Base-by-base conservation (phyloP, 306 rosid species). In the Hylodesmum podocarpum region DNA sequence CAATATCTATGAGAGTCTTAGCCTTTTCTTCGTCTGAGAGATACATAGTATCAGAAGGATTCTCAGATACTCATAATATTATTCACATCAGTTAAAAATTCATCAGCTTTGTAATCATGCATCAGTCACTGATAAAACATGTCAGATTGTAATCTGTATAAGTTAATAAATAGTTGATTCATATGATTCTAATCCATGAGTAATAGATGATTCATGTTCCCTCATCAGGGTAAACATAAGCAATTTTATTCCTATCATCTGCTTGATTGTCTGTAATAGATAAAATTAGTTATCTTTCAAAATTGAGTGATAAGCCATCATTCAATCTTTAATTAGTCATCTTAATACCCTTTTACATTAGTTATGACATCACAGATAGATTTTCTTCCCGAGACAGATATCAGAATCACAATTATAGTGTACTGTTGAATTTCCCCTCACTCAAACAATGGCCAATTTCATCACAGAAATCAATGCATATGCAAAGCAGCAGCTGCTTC, bases 1-100 rank as follows among this genome's bases (percentile, higher is more conserved):
- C 7, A 41, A 63, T 51, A 70, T 14, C 43, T 54, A 24, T 12
- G 53, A 27, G 43, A 21, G 27, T 25, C 55, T 21, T 11, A 43
- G 57, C 14, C 59, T 81, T 55, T 67, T 49, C 70, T 68, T 75
- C 15, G 33, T 75, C 29, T 36, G 14, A 29, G 75, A 41, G 18
- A 66, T 13, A 43, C 12, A 10, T 19, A 44, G 18, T 31, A 40
- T 29, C 18, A 68, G 29, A 36, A 11, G 14, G 44, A 54, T 37
- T 22, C 14, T 53, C 39, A 36, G 37, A 33, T 39, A 8, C 21
- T 21, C 72, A 19, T 34, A 18, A 75, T 29, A 47, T 47, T 13
- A 31, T 24, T 61, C 47, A 61, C 3, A 31, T 22, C 36, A n/a
- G 3, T 69, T 31, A 43, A 46, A 55, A 11, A 41, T 40, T 54